A percentile compares a stretch with the other conserved stretches of the same genome.
phyloP scores from a whole-genome alignment of 768 basidiomycete genomes.

The Suillus sp. region DNA sequence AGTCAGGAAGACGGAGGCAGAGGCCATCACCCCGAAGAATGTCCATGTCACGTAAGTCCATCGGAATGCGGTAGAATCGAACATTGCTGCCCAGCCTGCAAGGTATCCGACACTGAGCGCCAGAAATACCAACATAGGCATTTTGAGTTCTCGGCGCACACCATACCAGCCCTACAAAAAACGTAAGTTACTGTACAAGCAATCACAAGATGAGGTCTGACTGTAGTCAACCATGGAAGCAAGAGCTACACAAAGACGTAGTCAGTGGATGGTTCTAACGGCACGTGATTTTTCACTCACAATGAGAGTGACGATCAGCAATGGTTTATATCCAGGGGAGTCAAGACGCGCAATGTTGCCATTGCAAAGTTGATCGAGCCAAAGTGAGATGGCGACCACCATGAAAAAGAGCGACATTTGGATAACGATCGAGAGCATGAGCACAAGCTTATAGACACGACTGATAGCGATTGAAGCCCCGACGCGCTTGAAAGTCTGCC shows the following conservation, averaged over 20 bases:
- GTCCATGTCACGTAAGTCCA: conserved; percentile 76
- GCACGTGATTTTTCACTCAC: conserved; percentile 44
- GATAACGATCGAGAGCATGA: conserved; percentile 68
- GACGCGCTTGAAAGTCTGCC: conserved; percentile 88
- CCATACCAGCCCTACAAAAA: conserved; percentile 69
- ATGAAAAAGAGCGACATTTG: conserved; percentile 83
- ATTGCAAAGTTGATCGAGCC: conserved; percentile 77
- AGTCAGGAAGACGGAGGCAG: conserved; percentile 59
- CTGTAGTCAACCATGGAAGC: conserved; percentile 68
- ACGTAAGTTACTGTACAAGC: conserved; percentile 6
- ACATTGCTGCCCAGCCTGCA: conserved; percentile 72
- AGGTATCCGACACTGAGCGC: conserved; percentile 61
- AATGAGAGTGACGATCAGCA: conserved; percentile 56
- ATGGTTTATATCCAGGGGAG: conserved; percentile 52
- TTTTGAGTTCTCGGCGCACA: conserved; percentile 63
- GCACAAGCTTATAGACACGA: conserved; percentile 71
- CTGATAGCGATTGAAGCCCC: conserved; percentile 76
- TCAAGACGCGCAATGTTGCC: conserved; percentile 61
- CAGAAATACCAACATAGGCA: conserved; percentile 66
- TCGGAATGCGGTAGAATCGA: conserved; percentile 69
- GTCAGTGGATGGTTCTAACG: conserved; percentile 8
- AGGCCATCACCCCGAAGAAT: conserved; percentile 69
- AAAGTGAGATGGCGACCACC: conserved; percentile 64
- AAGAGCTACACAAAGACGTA: conserved; percentile 47
- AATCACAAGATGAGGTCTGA: conserved; percentile 28